Evolutionary conservation across 805 yeast genomes (phyloP).

Genomic region (Lipomyces chichibuensis): DNA sequence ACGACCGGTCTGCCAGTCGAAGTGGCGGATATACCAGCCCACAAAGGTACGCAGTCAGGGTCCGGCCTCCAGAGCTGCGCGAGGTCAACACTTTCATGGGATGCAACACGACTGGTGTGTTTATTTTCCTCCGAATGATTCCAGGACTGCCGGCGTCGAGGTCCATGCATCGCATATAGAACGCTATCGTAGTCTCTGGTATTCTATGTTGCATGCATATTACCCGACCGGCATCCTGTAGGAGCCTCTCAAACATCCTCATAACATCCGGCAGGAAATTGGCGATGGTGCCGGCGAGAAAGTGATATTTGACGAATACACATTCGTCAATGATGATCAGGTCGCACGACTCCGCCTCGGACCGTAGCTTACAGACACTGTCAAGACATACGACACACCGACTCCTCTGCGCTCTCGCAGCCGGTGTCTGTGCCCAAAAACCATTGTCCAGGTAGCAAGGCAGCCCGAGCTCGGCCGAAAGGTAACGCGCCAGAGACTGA

Average conservation of each 20-base stretch:
- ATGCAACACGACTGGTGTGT: slow-evolving; percentile 10
- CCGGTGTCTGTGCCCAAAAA: background rate
- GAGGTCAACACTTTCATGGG: slow-evolving; percentile 12
- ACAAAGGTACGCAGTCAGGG: slow-evolving; percentile 8
- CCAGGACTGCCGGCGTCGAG: background rate
- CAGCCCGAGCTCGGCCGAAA: background rate
- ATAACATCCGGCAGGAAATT: background rate
- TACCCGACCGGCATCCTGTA: slow-evolving; percentile 3
- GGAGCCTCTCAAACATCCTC: background rate
- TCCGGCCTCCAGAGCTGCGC: background rate
- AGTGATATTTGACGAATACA: slow-evolving; percentile 6
- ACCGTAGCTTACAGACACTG: background rate
- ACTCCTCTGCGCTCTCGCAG: background rate
- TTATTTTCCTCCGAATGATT: slow-evolving; percentile 1
- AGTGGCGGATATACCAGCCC: slow-evolving; percentile 2
- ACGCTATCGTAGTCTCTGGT: slow-evolving; percentile 2
- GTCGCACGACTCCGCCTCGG: background rate
- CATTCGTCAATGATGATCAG: slow-evolving; percentile 9
- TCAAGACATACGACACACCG: background rate
- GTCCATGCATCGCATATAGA: slow-evolving; percentile 5
- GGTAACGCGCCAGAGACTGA: slow-evolving; percentile 9
- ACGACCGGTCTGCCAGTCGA: background rate
- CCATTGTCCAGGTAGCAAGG: background rate
- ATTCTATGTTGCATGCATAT: slow-evolving; percentile 10
- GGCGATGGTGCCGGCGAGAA: background rate